Percentiles rank a stretch among this genome's conserved stretches.
These are phyloP conservation scores for Exophiala phaeomuriformis DNA, from an alignment of 2,329 filamentous ascomycete species.

Conservation along the genomic window DNA sequence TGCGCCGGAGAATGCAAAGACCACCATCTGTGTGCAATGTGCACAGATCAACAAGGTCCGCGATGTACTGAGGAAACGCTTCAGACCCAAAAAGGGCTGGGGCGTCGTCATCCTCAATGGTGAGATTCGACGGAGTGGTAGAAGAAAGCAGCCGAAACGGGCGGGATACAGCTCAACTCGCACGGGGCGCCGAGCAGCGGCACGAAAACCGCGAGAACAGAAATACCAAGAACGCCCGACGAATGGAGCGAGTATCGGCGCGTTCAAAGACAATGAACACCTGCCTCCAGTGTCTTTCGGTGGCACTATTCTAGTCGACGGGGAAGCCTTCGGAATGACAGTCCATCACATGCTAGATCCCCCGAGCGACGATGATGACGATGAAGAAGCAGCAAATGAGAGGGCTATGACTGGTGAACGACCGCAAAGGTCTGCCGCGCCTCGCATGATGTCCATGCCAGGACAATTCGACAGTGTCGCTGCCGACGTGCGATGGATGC, in stretches of 20 bases:
- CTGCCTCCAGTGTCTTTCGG: conserved; percentile 87
- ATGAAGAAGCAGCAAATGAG: conserved; percentile 31
- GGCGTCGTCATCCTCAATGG: conserved; percentile 56
- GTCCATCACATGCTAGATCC: conserved; percentile 91
- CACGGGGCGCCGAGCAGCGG: conserved; percentile 7
- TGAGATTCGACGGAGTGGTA: conserved; percentile 49
- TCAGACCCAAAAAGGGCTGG: conserved; percentile 49
- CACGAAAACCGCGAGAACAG: conserved; percentile 47
- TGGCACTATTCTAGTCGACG: conserved; percentile 76
- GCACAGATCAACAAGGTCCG: conserved; percentile 47
- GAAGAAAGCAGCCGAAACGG: conserved; percentile 22
- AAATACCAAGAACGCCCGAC: conserved; percentile 70
- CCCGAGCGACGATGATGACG: conserved; percentile 49
- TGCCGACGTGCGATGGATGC: conserved; percentile 34
- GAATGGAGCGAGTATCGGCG: conserved; percentile 88
- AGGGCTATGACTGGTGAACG: conserved; percentile 32
- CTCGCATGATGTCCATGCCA: conserved; percentile 25
- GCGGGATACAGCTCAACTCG: conserved; percentile 18
- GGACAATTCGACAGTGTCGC: conserved; percentile 24
- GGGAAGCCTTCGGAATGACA: conserved; percentile 83
- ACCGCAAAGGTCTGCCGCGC: conserved; percentile 41
- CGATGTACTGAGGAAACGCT: conserved; percentile 50
- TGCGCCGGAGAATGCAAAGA: conserved; percentile 48
- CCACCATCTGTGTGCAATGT: conserved; percentile 58
- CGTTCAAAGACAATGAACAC: conserved; percentile 77